phyloP scores from a whole-genome alignment of 257 asterid genomes.

The Solanum neorickii region DNA sequence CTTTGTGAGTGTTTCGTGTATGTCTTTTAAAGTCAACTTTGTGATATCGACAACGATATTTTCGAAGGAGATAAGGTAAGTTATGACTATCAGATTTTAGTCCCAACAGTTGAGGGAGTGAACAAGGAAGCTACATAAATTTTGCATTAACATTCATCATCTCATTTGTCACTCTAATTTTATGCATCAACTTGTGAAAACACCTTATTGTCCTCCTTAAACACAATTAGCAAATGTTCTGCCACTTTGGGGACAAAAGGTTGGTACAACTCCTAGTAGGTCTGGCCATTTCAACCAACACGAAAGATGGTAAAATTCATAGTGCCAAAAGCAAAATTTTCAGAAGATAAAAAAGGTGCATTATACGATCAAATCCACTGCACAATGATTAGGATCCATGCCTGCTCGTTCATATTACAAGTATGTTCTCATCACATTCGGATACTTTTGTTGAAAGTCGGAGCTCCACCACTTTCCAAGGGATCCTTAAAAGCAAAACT shows the following conservation, averaged over 20 bases:
- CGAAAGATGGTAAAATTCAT: not conserved
- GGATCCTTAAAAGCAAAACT: constrained; percentile 38
- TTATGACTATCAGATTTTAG: not conserved
- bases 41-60: not conserved
- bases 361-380: not conserved
- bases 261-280: not conserved
- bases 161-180: not conserved
- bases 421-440: not conserved
- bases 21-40: not conserved
- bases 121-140: not conserved
- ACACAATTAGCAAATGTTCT: not conserved
- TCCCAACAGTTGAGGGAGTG: not conserved
- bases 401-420: not conserved
- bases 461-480: not conserved
- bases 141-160: not conserved
- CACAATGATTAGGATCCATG: not conserved
- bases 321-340: not conserved
- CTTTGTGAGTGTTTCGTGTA: not conserved
- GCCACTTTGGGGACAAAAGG: not conserved
- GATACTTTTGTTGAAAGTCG: not conserved
- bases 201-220: not conserved
- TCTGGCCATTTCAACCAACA: not conserved
- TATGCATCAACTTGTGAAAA: not conserved
- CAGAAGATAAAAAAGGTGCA: not conserved
- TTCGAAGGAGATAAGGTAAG: not conserved